Percentiles rank a stretch among this genome's conserved stretches.
These are phyloP conservation scores for Plasmodium falciparum DNA, from an alignment of 169 alveolate species.

Conservation along the genomic window DNA sequence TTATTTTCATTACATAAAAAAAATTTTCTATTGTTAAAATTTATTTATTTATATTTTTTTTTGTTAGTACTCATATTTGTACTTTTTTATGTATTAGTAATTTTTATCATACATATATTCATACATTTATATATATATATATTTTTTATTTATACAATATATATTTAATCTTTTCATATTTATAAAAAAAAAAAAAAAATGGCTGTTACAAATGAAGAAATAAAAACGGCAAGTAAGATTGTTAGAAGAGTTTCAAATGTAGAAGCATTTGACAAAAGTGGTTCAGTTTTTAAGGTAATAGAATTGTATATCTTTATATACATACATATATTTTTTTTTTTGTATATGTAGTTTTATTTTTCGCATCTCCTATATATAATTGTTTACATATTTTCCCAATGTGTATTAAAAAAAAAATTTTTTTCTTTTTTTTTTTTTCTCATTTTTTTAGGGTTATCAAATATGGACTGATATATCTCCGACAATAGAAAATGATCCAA, in stretches of 20 bases:
- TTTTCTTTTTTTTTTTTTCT: slow-evolving; percentile 7
- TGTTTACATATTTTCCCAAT: slow-evolving; percentile 3
- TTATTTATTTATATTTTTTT: slow-evolving; percentile 6
- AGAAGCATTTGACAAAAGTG: slow-evolving; percentile 74
- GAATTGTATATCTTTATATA: no score
- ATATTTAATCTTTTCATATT: background rate
- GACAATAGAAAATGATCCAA: slow-evolving; percentile 90
- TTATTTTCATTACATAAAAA: slow-evolving; percentile 7
- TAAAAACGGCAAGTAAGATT: slow-evolving; percentile 71
- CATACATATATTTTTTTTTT: background rate
- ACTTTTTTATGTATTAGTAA: slow-evolving; percentile 1
- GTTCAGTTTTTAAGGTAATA: slow-evolving; percentile 62
- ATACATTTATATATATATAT: slow-evolving; percentile 19
- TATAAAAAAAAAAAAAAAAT: slow-evolving; percentile 16
- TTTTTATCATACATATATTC: slow-evolving; percentile 18
- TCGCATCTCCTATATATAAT: background rate
- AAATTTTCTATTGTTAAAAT: slow-evolving; percentile 7
- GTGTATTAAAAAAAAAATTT: background rate
- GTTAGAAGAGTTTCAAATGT: slow-evolving; percentile 69
- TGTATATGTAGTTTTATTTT: background rate
- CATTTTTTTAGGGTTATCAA: slow-evolving; percentile 87
- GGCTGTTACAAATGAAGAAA: slow-evolving; percentile 74
- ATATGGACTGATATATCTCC: slow-evolving; percentile 95
- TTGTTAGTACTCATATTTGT: slow-evolving; percentile 35
- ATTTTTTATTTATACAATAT: background rate